These are phyloP conservation scores for Termitomyces sp. DNA, from an alignment of 768 basidiomycete species.

Conservation along the genomic window DNA sequence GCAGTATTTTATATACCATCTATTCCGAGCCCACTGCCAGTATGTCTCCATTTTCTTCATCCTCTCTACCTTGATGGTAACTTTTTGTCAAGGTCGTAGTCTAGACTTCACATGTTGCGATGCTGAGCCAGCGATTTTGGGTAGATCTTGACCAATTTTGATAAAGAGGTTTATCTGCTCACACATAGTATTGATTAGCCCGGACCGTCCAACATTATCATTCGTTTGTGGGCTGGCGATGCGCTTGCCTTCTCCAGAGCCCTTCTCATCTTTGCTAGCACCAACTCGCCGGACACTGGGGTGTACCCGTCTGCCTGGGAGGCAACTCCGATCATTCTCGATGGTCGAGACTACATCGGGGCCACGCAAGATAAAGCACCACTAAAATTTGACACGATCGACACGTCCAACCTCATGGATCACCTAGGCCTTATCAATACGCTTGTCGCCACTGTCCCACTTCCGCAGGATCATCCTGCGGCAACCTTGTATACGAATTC, in stretches of 20 bases:
- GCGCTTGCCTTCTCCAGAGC: conserved; percentile 33
- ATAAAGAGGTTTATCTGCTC: background rate
- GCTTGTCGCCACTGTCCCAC: conserved; percentile 30
- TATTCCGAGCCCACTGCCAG: conserved; percentile 21
- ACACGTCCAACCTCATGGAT: conserved; percentile 46
- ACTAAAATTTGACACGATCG: conserved; percentile 37
- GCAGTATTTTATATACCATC: conserved; percentile 48
- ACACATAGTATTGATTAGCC: conserved; percentile 24
- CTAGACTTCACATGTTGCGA: conserved; percentile 51
- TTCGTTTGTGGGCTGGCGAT: conserved; percentile 39
- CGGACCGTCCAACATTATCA: conserved; percentile 21
- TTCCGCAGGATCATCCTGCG: conserved; percentile 26
- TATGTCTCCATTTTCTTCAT: conserved; percentile 11
- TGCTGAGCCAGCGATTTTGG: conserved; percentile 40
- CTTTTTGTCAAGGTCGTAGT: conserved; percentile 15
- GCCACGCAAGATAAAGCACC: conserved; percentile 22
- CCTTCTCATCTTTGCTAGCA: conserved; percentile 19
- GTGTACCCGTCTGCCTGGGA: conserved; percentile 33
- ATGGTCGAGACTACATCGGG: conserved; percentile 24
- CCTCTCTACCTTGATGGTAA: background rate
- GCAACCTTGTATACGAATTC: conserved; percentile 39
- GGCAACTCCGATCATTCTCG: conserved; percentile 23
- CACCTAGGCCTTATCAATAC: conserved; percentile 45
- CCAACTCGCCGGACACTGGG: conserved; percentile 18
- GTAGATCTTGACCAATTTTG: conserved; percentile 19